Evolutionary conservation across 73 alveolate genomes (phyloP).

Genomic region (Blepharisma japonicum): DNA sequence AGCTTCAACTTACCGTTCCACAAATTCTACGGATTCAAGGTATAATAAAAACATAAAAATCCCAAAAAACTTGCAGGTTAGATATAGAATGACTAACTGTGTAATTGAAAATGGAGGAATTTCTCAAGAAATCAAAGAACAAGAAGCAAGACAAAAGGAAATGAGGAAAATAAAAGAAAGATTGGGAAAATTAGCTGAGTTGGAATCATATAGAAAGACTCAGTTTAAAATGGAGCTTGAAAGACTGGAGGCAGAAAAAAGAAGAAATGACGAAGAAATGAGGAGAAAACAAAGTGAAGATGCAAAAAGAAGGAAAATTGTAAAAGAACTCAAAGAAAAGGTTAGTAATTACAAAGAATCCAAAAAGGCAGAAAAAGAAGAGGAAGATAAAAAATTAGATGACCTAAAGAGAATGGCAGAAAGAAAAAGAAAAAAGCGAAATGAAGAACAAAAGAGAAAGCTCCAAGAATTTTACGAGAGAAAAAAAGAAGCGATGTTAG

Average conservation of each 20-base stretch:
- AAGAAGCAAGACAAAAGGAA: slow-evolving; percentile 1
- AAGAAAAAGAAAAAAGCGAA: not conserved
- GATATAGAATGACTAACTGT: not conserved
- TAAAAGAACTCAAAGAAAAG: not conserved
- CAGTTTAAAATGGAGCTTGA: not conserved
- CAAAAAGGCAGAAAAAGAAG: not conserved
- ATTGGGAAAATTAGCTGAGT: not conserved
- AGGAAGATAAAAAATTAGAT: not conserved
- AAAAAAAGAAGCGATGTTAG: not conserved
- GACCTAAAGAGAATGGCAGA: not conserved
- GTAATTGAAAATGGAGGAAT: not conserved
- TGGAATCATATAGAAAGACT: not conserved
- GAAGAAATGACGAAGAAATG: not conserved
- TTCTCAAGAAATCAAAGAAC: not conserved
- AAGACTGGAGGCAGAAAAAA: not conserved
- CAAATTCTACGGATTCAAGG: not conserved
- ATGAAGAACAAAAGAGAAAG: not conserved
- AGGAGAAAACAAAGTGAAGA: not conserved
- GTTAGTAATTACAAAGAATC: not conserved
- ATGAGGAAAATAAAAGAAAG: not conserved
- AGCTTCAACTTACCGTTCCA: not conserved
- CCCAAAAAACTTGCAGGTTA: not conserved
- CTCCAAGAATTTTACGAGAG: not conserved
- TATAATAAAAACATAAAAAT: not conserved
- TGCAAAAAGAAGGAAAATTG: not conserved